phyloP scores from a whole-genome alignment of 2,329 filamentous ascomycete species.

The Hirsutella rhossiliensis region DNA sequence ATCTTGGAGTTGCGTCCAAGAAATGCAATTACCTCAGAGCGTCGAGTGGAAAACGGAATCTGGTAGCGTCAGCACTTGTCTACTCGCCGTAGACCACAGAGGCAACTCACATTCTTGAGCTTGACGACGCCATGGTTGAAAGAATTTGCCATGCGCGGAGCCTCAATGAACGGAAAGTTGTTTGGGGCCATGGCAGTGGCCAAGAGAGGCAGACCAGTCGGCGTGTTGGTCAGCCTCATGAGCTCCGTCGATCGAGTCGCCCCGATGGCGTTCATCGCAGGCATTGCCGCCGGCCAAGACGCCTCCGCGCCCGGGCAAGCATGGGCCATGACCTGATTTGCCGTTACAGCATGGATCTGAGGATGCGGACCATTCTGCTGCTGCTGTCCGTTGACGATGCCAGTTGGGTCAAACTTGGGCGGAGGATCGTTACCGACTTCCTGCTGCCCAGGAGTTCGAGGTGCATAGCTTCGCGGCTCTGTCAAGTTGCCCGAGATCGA shows the following conservation, averaged over 20 bases:
- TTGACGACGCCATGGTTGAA: slow-evolving; percentile 32
- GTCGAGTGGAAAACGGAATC: slow-evolving; percentile 44
- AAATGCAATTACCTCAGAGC: slow-evolving; percentile 44
- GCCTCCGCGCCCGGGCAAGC: background rate
- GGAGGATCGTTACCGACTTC: slow-evolving; percentile 16
- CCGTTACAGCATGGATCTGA: background rate
- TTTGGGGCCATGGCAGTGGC: slow-evolving; percentile 21
- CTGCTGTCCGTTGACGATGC: background rate
- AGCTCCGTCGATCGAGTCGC: slow-evolving; percentile 22
- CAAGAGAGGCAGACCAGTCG: slow-evolving; percentile 20
- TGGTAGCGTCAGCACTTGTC: slow-evolving; percentile 12
- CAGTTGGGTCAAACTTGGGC: slow-evolving; percentile 22
- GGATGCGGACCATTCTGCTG: background rate
- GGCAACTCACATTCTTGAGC: slow-evolving; percentile 34
- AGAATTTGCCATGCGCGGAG: slow-evolving; percentile 16
- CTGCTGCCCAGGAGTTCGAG: slow-evolving; percentile 17
- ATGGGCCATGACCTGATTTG: background rate
- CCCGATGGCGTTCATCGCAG: background rate
- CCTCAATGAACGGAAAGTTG: slow-evolving; percentile 36
- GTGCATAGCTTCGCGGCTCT: slow-evolving; percentile 30
- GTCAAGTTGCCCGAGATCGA: slow-evolving; percentile 14
- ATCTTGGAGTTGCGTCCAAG: slow-evolving; percentile 45
- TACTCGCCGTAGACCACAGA: background rate
- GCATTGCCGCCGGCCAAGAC: background rate
- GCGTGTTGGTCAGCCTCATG: slow-evolving; percentile 20